These are phyloP conservation scores for Termitomyces titanicus DNA, from an alignment of 768 basidiomycete genomes.

Conservation along the genomic window DNA sequence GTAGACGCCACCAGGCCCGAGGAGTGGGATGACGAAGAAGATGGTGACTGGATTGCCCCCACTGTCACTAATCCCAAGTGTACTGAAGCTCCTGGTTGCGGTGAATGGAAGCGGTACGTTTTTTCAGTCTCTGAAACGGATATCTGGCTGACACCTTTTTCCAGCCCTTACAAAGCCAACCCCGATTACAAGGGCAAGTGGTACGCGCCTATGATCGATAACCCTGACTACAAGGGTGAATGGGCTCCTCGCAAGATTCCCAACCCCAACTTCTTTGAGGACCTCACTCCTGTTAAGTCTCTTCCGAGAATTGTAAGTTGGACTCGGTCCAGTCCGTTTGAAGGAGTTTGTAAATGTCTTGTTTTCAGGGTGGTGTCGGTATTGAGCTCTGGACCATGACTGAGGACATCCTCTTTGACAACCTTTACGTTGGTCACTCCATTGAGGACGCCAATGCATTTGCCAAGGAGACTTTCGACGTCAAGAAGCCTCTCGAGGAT, in stretches of 20 bases:
- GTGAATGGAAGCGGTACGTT: conserved; percentile 82
- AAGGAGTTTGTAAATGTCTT: not conserved
- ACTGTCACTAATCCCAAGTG: conserved; percentile 89
- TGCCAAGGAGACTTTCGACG: conserved; percentile 83
- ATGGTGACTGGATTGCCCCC: conserved; percentile 97
- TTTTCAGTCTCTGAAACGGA: not conserved
- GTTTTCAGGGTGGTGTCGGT: conserved; percentile 77
- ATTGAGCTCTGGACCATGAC: conserved; percentile 99
- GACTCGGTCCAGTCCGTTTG: not conserved
- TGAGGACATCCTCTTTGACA: conserved; percentile 89
- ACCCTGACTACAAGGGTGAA: conserved; percentile 95
- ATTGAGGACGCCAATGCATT: conserved; percentile 78
- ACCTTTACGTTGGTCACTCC: conserved; percentile 93
- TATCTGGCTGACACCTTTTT: not conserved
- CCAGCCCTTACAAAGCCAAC: conserved; percentile 83
- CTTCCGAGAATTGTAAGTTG: conserved; percentile 78
- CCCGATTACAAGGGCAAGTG: conserved; percentile 98
- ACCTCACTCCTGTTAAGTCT: conserved; percentile 73
- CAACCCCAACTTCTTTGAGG: conserved; percentile 92
- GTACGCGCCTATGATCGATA: conserved; percentile 91
- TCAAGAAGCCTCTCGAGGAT: conserved; percentile 85
- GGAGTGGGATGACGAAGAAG: conserved; percentile 99
- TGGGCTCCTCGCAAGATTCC: conserved; percentile 91
- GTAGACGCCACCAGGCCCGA: conserved; percentile 90
- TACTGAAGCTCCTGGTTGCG: conserved; percentile 87